phyloP scores from a whole-genome alignment of 1,284 basidiomycete genomes.

The Butyriboletus appendiculatus region DNA sequence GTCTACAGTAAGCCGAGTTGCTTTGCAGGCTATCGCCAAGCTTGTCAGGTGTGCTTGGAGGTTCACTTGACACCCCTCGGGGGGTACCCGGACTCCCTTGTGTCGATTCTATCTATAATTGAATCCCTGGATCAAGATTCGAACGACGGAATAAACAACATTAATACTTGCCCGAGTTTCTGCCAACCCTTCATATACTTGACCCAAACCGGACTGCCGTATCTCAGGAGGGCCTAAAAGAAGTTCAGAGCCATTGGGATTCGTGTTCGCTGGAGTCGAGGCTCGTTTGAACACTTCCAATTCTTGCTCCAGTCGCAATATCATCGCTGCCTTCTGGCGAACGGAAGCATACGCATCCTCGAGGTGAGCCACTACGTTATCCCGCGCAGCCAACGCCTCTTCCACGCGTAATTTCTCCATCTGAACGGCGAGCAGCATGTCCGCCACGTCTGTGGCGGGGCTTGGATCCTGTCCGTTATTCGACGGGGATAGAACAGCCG shows the following conservation, averaged over 20 bases:
- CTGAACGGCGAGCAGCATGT: constrained; percentile 55
- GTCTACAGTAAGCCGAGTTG: constrained; percentile 28
- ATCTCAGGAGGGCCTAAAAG: not conserved
- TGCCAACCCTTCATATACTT: not conserved
- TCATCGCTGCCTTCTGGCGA: constrained; percentile 55
- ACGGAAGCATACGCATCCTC: constrained; percentile 60
- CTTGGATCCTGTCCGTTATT: constrained; percentile 15
- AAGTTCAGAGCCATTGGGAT: constrained; percentile 1
- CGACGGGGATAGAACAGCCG: not conserved
- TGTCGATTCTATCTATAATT: not conserved
- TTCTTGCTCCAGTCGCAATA: constrained; percentile 51
- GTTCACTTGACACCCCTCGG: not conserved
- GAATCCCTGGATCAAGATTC: not conserved
- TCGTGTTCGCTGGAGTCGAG: constrained; percentile 24
- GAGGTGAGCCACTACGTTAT: constrained; percentile 62
- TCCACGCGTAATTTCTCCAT: constrained; percentile 54
- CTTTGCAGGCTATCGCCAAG: constrained; percentile 27
- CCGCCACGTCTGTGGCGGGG: constrained; percentile 32
- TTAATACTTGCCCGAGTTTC: constrained; percentile 4
- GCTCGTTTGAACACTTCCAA: constrained; percentile 30
- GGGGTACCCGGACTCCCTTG: not conserved
- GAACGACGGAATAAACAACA: not conserved
- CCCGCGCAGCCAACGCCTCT: constrained; percentile 65
- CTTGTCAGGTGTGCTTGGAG: constrained; percentile 26
- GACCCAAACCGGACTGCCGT: not conserved